Conservation (phyloP, 108 stramenopile genomes). For the Nitzschia inconspicua region DNA sequence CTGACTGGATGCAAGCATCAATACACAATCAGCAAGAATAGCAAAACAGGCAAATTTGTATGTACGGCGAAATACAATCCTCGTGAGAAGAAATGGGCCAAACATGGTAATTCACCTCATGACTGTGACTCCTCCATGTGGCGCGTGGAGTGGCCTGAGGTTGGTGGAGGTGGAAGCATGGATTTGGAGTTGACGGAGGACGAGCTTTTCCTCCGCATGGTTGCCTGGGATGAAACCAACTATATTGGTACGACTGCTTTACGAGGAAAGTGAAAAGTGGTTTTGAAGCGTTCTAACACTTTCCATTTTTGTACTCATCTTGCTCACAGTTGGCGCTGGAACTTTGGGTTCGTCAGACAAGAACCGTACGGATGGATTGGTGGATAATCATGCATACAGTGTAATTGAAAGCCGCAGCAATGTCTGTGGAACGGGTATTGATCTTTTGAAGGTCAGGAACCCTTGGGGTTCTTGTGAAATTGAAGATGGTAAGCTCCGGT, state of each 20-base stretch:
- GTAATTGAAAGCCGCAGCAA: conserved; percentile 35
- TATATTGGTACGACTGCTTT: conserved; percentile 10
- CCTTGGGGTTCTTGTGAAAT: conserved; percentile 49
- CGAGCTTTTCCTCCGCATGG: conserved; percentile 29
- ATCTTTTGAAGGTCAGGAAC: conserved; percentile 41
- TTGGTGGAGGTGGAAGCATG: conserved; percentile 29
- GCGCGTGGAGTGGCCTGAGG: conserved; percentile 34
- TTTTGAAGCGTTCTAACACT: too few relatives aligned
- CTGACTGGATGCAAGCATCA: conserved; percentile 46
- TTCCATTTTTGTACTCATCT: too few relatives aligned
- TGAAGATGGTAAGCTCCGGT: too few relatives aligned
- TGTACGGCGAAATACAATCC: conserved; percentile 33
- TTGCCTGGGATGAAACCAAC: conserved; percentile 29
- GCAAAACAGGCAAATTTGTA: conserved; percentile 19
- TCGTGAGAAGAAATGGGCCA: conserved; percentile 25
- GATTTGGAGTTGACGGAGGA: conserved; percentile 30
- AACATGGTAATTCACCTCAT: conserved; percentile 33
- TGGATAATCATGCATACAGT: conserved; percentile 46
- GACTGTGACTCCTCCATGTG: conserved; percentile 25
- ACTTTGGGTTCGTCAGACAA: conserved; percentile 25
- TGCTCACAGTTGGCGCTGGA: conserved; percentile 32
- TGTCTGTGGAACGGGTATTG: conserved; percentile 36
- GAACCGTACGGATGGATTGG: conserved; percentile 29
- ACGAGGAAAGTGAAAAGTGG: too few relatives aligned
- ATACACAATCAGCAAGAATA: conserved; percentile 32